Conservation (phyloP, 805 yeast species). For the Vanderwaltozyma polyspora region DNA sequence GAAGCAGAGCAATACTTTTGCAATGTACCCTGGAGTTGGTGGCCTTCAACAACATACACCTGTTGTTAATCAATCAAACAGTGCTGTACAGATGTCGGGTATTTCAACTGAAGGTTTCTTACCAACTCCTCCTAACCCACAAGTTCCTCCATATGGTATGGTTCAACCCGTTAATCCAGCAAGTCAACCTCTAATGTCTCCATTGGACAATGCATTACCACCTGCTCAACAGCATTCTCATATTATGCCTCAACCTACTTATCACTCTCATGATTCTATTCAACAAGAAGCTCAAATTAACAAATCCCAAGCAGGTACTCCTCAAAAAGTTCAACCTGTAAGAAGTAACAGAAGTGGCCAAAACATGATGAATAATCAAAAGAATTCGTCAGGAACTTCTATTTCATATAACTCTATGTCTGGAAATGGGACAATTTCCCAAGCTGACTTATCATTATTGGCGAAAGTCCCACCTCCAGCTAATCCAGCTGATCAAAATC, state of each 20-base stretch:
- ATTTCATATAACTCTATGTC: constrained; percentile 14
- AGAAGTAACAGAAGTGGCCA: constrained; percentile 11
- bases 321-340: constrained; percentile 13
- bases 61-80: background rate
- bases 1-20: constrained; percentile 7
- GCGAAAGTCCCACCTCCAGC: constrained; percentile 87
- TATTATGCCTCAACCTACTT: background rate
- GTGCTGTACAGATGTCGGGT: constrained; percentile 1
- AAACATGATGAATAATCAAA: constrained; percentile 7
- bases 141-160: constrained; percentile 1
- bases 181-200: constrained; percentile 1
- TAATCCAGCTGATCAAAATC: constrained; percentile 97
- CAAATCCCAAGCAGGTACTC: constrained; percentile 6
- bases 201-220: background rate
- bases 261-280: background rate
- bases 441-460: constrained; percentile 55
- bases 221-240: constrained; percentile 1
- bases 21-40: constrained; percentile 1
- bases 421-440: constrained; percentile 23
- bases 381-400: constrained; percentile 23
- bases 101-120: constrained; percentile 1
- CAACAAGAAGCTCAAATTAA: background rate
- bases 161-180: background rate
- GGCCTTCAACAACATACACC: constrained; percentile 1
- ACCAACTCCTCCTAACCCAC: background rate